Evolutionary conservation across 2,329 filamentous ascomycete genomes (phyloP).

Genomic region (Venturiaceae sp.): DNA sequence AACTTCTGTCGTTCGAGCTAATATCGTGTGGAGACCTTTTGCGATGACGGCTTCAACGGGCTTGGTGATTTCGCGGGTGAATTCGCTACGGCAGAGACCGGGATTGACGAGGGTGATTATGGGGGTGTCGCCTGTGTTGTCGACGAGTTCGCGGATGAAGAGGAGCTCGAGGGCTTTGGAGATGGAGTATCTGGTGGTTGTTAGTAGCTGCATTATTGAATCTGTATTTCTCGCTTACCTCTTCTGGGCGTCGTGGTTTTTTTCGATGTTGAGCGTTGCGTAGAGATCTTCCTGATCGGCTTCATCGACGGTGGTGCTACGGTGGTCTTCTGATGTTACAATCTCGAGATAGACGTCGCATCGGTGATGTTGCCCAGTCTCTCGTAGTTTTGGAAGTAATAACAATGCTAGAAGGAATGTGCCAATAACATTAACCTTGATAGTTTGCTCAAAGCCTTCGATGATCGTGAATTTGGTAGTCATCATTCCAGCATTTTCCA

Average conservation of each 20-base stretch:
- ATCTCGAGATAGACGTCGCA: not conserved
- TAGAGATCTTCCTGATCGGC: no score
- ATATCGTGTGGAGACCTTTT: slow-evolving; percentile 12
- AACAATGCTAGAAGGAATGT: slow-evolving; percentile 25
- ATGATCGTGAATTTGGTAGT: slow-evolving; percentile 16
- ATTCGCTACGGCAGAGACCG: slow-evolving; percentile 3
- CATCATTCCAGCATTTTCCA: slow-evolving; percentile 29
- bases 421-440: slow-evolving; percentile 30
- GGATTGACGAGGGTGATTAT: slow-evolving; percentile 8
- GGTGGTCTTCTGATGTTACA: slow-evolving; percentile 25
- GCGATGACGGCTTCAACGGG: not conserved
- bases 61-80: not conserved
- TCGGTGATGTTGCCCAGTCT: not conserved
- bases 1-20: slow-evolving; percentile 28
- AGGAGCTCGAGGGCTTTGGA: slow-evolving; percentile 12
- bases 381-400: slow-evolving; percentile 17
- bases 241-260: no score
- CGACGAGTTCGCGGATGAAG: not conserved
- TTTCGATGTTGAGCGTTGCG: no score
- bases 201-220: no score
- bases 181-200: slow-evolving; percentile 14
- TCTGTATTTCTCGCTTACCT: no score
- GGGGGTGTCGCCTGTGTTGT: not conserved
- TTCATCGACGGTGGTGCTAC: no score
- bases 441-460: slow-evolving; percentile 19